These are phyloP conservation scores for Aristolochia contorta DNA, from an alignment of 164 flowering plant genomes.

Conservation along the genomic window DNA sequence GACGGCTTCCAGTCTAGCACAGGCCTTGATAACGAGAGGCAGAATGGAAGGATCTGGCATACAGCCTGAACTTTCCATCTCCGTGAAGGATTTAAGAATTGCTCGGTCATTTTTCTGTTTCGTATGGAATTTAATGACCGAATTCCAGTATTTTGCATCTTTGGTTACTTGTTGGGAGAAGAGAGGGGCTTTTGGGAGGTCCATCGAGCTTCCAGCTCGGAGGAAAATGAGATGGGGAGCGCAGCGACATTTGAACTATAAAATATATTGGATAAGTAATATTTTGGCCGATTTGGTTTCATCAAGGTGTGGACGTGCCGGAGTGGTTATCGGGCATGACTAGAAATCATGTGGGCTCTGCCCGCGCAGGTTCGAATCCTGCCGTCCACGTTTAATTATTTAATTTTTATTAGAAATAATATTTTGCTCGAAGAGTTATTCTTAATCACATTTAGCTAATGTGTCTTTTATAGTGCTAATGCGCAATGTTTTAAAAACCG, in stretches of 20 bases:
- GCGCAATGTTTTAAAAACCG: no score
- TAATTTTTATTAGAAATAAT: no score
- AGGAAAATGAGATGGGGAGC: neutral
- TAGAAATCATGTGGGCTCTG: slow-evolving; percentile 98
- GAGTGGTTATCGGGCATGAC: slow-evolving; percentile 99
- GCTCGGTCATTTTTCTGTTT: slow-evolving; percentile 36
- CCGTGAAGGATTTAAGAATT: slow-evolving; percentile 26
- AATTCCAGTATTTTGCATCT: slow-evolving; percentile 28
- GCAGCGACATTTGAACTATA: neutral
- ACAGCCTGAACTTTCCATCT: slow-evolving; percentile 28
- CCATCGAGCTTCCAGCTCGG: slow-evolving; percentile 2
- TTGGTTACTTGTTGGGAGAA: slow-evolving; percentile 5
- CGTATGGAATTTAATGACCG: slow-evolving; percentile 24
- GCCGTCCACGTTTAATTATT: slow-evolving; percentile 54
- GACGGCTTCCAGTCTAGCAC: slow-evolving; percentile 24
- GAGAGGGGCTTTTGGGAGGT: slow-evolving; percentile 4
- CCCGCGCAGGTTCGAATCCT: slow-evolving; percentile 99
- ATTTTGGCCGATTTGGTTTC: no score
- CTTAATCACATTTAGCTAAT: no score
- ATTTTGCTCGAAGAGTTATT: no score
- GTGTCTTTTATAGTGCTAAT: no score
- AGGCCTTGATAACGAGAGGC: slow-evolving; percentile 46
- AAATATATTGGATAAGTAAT: no score
- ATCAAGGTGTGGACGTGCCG: slow-evolving; percentile 64
- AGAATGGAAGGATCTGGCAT: slow-evolving; percentile 15